These are phyloP conservation scores for Hirschioporus abietinus DNA, from an alignment of 768 basidiomycete genomes.

Conservation along the genomic window DNA sequence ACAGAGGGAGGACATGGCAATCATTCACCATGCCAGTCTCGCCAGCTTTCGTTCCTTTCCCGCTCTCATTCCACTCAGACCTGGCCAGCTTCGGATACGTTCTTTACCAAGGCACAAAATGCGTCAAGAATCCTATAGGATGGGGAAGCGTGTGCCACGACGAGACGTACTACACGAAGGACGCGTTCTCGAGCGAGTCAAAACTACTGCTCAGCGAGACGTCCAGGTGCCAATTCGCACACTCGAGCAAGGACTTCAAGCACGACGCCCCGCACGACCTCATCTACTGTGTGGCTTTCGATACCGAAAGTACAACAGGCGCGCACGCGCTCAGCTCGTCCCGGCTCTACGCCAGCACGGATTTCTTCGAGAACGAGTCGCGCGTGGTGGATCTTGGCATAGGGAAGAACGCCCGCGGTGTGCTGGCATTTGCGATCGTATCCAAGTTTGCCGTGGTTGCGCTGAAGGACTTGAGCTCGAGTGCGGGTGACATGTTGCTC, in stretches of 20 bases:
- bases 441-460: slow-evolving; percentile 92
- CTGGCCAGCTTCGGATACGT: slow-evolving; percentile 64
- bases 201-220: slow-evolving; percentile 64
- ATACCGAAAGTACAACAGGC: slow-evolving; percentile 41
- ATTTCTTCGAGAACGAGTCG: slow-evolving; percentile 68
- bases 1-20: slow-evolving; percentile 86
- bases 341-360: slow-evolving; percentile 75
- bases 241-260: slow-evolving; percentile 79
- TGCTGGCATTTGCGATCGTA: slow-evolving; percentile 91
- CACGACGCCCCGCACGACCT: slow-evolving; percentile 68
- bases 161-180: slow-evolving; percentile 86
- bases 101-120: slow-evolving; percentile 71
- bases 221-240: slow-evolving; percentile 81
- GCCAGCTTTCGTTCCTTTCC: slow-evolving; percentile 53
- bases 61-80: slow-evolving; percentile 86
- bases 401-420: slow-evolving; percentile 77
- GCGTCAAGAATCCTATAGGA: slow-evolving; percentile 36
- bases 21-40: slow-evolving; percentile 62
- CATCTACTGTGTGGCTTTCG: slow-evolving; percentile 88
- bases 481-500: slow-evolving; percentile 68
- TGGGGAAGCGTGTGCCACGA: slow-evolving; percentile 64
- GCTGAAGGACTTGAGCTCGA: slow-evolving; percentile 59
- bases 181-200: slow-evolving; percentile 65
- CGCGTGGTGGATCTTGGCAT: slow-evolving; percentile 84
- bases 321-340: slow-evolving; percentile 49